Percentiles rank a stretch among this genome's conserved stretches.
Conservation (phyloP, 148 eudicot genomes). For the Silene uniflora region DNA sequence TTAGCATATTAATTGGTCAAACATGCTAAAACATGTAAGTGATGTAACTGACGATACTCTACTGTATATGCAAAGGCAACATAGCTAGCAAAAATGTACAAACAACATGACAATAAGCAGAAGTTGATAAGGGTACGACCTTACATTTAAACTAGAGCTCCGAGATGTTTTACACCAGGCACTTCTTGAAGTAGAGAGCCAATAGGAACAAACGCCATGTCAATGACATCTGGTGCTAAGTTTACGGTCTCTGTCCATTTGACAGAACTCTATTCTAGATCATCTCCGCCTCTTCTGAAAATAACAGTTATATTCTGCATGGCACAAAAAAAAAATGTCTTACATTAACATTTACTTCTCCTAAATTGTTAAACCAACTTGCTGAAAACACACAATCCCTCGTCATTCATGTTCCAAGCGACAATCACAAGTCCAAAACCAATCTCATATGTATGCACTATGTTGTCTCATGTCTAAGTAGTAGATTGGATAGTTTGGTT, state of each 20-base stretch:
- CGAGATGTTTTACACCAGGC: slow-evolving; percentile 73
- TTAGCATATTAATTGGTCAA: no score
- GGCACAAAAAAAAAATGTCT: not conserved
- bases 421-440: no score
- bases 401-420: no score
- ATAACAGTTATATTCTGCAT: slow-evolving; percentile 94
- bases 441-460: not conserved
- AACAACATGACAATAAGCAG: slow-evolving; percentile 7
- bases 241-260: no score
- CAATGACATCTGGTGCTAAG: slow-evolving; percentile 91
- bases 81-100: not conserved
- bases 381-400: not conserved
- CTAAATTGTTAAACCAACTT: not conserved
- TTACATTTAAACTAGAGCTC: slow-evolving; percentile 94
- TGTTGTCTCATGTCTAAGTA: no score
- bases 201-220: slow-evolving; percentile 88
- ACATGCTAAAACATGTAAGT: no score
- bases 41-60: not conserved
- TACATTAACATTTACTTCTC: slow-evolving; percentile 5
- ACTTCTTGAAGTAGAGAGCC: slow-evolving; percentile 78
- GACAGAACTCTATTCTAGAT: slow-evolving; percentile 90
- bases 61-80: not conserved
- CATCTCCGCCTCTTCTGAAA: slow-evolving; percentile 95
- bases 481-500: no score
- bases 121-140: slow-evolving; percentile 33